Evolutionary conservation across 2,329 filamentous ascomycete genomes (phyloP), one percentile per base, ranked within the genome.

Genomic region (Didymella sp.): DNA sequence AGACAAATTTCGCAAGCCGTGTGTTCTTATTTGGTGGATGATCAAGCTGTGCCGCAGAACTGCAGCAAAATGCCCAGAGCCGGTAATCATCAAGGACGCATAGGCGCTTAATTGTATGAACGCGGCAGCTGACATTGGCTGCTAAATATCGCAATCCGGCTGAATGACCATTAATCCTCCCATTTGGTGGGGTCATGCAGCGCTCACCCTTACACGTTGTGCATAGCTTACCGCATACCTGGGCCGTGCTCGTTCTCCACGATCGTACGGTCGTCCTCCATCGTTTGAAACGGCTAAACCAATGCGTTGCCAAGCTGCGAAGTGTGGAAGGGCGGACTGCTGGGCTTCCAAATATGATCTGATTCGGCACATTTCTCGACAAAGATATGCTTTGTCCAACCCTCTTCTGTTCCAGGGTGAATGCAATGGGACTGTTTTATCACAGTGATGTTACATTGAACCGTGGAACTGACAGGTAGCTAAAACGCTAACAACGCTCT

Each of bases 51-150:
- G 68, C 69, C 69, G 62, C 61, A 62, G 55, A 52, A 22, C 31
- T 57, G 57, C 65, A 61, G 62, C 54, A 66, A 71, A 67, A 61
- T 60, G 50, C 54, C 66, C 61, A 56, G 51, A 58, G 66, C 56
- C 46, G 42, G 51, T 49, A 61, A 64, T 63, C 38, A 56, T 43
- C 28, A 45, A 55, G 59, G 58, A 51, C 55, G 44, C 55, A 60
- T 60, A 59, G 63, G 70, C 71, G 71, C 70, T 63, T 72, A 73
- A 73, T 67, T 68, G 64, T 60, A 59, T 63, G 28, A 49, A 58
- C 53, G 51, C 33, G 60, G 60, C 31, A 60, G 41, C 42, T 41
- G n/a, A 22, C 15, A 63, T 60, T 63, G 64, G 63, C 46, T 57
- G 53, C 61, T 63, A 68, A 63, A 53, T 50, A 50, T 54, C 56